phyloP scores from a whole-genome alignment of 345 rosid genomes.

The Jatropha curcas region DNA sequence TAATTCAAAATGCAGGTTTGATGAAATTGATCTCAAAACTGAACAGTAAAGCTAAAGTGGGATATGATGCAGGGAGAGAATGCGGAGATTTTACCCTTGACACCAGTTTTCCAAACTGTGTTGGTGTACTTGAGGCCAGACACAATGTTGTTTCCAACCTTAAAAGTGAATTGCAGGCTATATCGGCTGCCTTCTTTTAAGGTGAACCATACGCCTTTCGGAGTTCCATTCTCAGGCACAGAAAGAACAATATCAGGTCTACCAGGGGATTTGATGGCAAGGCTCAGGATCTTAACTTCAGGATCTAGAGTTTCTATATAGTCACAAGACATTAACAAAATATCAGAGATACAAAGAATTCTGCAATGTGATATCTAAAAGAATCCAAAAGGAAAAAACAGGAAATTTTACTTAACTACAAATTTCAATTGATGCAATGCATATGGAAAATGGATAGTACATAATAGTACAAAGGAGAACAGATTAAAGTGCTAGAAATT shows the following conservation, averaged over 20 bases:
- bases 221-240: constrained; percentile 27
- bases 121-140: constrained; percentile 34
- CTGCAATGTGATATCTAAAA: not conserved
- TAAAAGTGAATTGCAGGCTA: constrained; percentile 29
- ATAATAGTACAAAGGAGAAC: not conserved
- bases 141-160: constrained; percentile 32
- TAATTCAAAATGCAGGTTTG: too few relatives aligned
- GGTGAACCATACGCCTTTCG: constrained; percentile 36
- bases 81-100: constrained; percentile 35
- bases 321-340: not conserved
- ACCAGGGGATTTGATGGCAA: constrained; percentile 31
- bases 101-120: constrained; percentile 41
- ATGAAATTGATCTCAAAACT: too few relatives aligned
- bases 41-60: too few relatives aligned
- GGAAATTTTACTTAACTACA: not conserved
- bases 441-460: not conserved
- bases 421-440: not conserved
- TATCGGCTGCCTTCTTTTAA: constrained; percentile 38
- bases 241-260: constrained; percentile 35
- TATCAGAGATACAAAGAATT: constrained; percentile 2
- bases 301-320: constrained; percentile 32
- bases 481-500: not conserved
- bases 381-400: not conserved
- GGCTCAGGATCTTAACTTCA: constrained; percentile 29
- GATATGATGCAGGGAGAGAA: not conserved